Evolutionary conservation across 331 rosid species (phyloP), one percentile per base, ranked within the genome.

Genomic region (Rhamnella rubrinervis): DNA sequence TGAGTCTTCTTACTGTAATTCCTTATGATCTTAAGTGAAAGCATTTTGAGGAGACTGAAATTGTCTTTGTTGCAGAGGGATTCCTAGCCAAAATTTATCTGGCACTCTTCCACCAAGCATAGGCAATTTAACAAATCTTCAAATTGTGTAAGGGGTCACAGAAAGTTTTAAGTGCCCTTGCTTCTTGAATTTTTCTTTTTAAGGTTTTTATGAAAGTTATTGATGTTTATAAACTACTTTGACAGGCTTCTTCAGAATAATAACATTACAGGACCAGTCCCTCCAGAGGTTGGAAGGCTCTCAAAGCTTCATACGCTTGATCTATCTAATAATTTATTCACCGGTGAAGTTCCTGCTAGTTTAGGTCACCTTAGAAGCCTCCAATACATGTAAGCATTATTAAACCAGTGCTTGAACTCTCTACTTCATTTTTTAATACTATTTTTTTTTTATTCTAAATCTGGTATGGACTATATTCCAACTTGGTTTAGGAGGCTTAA

Each of bases 51-150:
- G 63, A 57, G 14, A 63, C 51, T 62, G 51, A 71, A 53, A 64
- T 57, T 79, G 77, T 61, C 40, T 68, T 47, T 61, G 14, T 59
- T 87, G 78, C 82, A 95, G 99, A 77, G 99, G 99, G 7, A 86
- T 88, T 77, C 99, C 99, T 4, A 95, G 99, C 80, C 99, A 95
- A 82, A 95, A 81, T 81, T 68, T 95, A 76, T 86, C 96, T 62
- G 99, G 99, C 59, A 85, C 90, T 71, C 85, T 95, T 61, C 89
- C 99, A 65, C 82, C 92, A 72, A 95, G 96, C 85, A 87, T 95
- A 73, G 99, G 97, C 59, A 95, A 95, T 84, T 83, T 95, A 67
- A 89, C 96, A 66, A 95, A 95, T 77, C 99, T 95, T 70, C 97
- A 91, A 77, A 89, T 86, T 83, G 93, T 95, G 99, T 95, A 85